Conservation (phyloP, 2,329 filamentous ascomycete species). For the Phialophora tarda region DNA sequence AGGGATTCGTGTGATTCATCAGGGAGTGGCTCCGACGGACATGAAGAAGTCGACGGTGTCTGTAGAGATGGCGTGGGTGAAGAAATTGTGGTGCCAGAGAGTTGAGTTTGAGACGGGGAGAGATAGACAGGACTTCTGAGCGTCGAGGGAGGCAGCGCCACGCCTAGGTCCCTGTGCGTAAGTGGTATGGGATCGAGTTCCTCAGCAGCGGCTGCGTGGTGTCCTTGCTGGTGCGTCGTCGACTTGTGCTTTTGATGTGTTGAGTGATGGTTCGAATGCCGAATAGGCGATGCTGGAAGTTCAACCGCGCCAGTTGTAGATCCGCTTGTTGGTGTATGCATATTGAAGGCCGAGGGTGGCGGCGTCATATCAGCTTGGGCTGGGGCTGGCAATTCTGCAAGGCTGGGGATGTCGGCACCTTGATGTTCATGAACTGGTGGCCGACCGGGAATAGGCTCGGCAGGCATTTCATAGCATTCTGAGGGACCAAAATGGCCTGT, state of each 20-base stretch:
- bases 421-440: background rate
- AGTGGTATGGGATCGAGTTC: background rate
- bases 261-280: background rate
- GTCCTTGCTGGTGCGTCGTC: background rate
- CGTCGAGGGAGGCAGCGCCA: background rate
- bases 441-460: background rate
- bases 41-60: background rate
- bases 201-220: background rate
- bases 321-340: background rate
- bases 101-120: background rate
- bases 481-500: background rate
- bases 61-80: background rate
- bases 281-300: slow-evolving; percentile 10
- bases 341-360: background rate
- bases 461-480: slow-evolving; percentile 26
- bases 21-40: background rate
- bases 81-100: background rate
- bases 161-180: background rate
- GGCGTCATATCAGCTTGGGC: background rate
- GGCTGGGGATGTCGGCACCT: background rate
- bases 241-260: background rate
- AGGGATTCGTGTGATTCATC: background rate
- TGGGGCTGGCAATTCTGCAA: slow-evolving; percentile 4
- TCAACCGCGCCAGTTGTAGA: background rate
- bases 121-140: background rate